Evolutionary conservation across 805 yeast genomes (phyloP), one percentile per base, ranked within the genome.

Genomic region (Vanderwaltozyma verrucispora): DNA sequence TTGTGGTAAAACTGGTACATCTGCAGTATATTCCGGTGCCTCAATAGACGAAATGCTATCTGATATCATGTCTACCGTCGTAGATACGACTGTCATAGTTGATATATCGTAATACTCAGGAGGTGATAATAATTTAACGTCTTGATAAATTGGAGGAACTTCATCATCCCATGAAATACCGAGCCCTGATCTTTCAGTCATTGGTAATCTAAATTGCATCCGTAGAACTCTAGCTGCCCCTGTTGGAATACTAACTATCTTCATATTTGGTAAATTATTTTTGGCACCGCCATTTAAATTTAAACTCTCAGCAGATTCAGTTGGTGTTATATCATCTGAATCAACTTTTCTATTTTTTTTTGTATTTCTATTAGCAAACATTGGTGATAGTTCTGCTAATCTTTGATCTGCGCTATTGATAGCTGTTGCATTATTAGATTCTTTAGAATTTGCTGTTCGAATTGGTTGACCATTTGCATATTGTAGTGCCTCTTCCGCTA

Each of bases 121-220:
- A 0, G 98, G 98, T 17, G 88, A 76, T 30, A 85, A 67, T 0
- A 94, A 76, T 21, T 76, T 68, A 16, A 92, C 87, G 47, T 86
- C 89, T 37, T 76, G 85, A 52, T 92, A 92, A 16, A 87, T 82
- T 1, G 99, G 99, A 2, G 99, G 99, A 14, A 94, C 97, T 60
- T 92, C 98, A 54, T 89, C 96, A 60, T 89, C 96, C 97, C 98
- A 92, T 0, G 96, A 82, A 23, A 92, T 85, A 4, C 98, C 98
- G 30, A 92, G 68, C 0, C 99, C 99, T 0, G 95, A 80, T 42
- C 97, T 69, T 55, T 88, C 97, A 2, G 95, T 82, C 17, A 92
- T 62, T 3, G 68, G 66, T n/a, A 89, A 51, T 46, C 81, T 80
- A 63, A 92, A 89, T 59, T 88, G 96, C 96, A 92, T 92, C 46